Evolutionary conservation across 768 basidiomycete genomes (phyloP), one percentile per base, ranked within the genome.

Genomic region (Cyclocybe cylindracea): DNA sequence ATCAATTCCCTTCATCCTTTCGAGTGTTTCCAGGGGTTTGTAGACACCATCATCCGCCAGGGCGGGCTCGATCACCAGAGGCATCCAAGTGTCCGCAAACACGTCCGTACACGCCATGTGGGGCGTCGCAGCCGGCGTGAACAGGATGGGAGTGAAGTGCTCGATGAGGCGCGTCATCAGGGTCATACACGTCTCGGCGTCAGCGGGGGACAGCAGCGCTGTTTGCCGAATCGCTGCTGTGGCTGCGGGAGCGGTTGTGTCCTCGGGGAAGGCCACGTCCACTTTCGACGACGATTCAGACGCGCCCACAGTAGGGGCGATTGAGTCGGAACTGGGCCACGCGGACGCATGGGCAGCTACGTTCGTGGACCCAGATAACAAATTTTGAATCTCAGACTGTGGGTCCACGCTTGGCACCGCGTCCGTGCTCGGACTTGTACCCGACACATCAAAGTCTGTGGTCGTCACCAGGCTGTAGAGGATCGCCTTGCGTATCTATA

Each of bases 61-160:
- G 0, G 86, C 86, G 9, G 84, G 85, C 44, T 80, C 72, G 36
- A 87, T 84, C n/a, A 91, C 86, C 36, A 82, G 70, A 18, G 74
- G 53, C 79, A 89, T 86, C 89, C 89, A 91, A 46, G 69, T 73
- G 45, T 85, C 85, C 1, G 88, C 89, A 48, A 91, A 76, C 0
- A 80, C 69, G 62, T 89, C 82, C 3, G 87, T 89, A 66, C 89
- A 91, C 4, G 69, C 69, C 86, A 89, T 89, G 61, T 90, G 89
- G 1, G 73, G 69, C n/a, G 84, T 83, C 5, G 82, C 75, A 4
- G 85, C 78, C 24, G 86, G 79, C 1, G 88, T 88, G 64, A 91
- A 91, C 0, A 91, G 68, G 34, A 84, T 72, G 2, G 89, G 87
- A 0, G 87, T 86, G 62, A 90, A 89, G 63, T 87, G 77, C 4